phyloP scores from a whole-genome alignment of 192 early-diverging fungal species.

The Endogone sp. region DNA sequence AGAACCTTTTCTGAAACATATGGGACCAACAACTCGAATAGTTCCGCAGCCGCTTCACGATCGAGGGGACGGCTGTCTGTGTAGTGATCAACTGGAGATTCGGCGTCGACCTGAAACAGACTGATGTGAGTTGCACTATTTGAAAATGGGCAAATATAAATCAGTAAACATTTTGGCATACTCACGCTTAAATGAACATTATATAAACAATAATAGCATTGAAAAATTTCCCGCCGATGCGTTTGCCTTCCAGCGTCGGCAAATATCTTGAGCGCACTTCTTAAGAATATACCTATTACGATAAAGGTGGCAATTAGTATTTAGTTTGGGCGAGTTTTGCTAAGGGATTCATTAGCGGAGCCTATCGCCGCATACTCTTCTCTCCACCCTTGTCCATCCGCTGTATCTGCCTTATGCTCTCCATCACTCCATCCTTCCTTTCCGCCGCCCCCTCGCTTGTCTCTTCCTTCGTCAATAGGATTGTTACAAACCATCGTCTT shows the following conservation, averaged over 20 bases:
- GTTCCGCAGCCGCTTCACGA: slow-evolving; percentile 41
- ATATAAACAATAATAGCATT: slow-evolving; percentile 68
- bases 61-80: slow-evolving; percentile 43
- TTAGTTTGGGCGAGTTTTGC: not conserved
- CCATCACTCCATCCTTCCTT: no score
- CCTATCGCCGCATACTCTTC: no score
- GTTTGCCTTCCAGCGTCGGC: slow-evolving; percentile 28
- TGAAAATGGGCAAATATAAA: not conserved
- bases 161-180: not conserved
- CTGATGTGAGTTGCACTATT: not conserved
- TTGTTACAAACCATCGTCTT: slow-evolving; percentile 37
- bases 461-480: no score
- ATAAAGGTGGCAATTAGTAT: not conserved
- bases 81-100: slow-evolving; percentile 50
- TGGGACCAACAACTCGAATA: slow-evolving; percentile 48
- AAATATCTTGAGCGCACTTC: slow-evolving; percentile 32
- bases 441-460: no score
- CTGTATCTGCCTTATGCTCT: no score
- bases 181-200: slow-evolving; percentile 52
- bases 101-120: slow-evolving; percentile 37
- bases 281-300: slow-evolving; percentile 42
- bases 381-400: no score
- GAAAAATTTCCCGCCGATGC: slow-evolving; percentile 49
- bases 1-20: slow-evolving; percentile 34
- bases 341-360: no score